phyloP scores from a whole-genome alignment of 306 rosid species.

The Corylus heterophylla region DNA sequence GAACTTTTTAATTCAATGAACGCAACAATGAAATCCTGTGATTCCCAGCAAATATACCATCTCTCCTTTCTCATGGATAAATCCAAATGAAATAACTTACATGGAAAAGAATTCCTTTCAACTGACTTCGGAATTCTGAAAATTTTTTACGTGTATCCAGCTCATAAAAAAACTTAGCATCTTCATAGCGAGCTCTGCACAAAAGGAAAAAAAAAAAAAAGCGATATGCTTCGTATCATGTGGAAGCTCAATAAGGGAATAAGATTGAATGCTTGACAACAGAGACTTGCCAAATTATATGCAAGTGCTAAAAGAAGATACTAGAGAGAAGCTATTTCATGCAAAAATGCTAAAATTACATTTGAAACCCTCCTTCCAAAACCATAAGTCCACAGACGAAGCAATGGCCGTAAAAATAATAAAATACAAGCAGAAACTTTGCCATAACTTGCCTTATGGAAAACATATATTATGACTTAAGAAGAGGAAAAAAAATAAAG shows the following conservation, averaged over 20 bases:
- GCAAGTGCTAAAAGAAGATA: conserved; percentile 2
- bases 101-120: conserved; percentile 83
- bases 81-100: conserved; percentile 45
- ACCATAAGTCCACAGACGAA: neutral
- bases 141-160: conserved; percentile 68
- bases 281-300: conserved; percentile 6
- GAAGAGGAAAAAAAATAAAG: too few species aligned
- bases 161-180: conserved; percentile 94
- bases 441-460: neutral
- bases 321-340: conserved; percentile 8
- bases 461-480: neutral
- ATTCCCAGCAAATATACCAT: conserved; percentile 8
- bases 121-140: conserved; percentile 72
- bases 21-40: neutral
- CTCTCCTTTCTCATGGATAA: neutral
- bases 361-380: neutral
- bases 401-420: neutral
- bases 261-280: conserved; percentile 10
- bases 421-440: neutral
- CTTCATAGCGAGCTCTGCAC: conserved; percentile 94
- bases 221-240: conserved; percentile 12
- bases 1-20: conserved; percentile 18
- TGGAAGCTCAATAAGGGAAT: conserved; percentile 13
- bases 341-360: neutral
- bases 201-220: neutral